These are phyloP conservation scores for Candida freyschussii DNA, from an alignment of 1,139 yeast species.

Conservation along the genomic window DNA sequence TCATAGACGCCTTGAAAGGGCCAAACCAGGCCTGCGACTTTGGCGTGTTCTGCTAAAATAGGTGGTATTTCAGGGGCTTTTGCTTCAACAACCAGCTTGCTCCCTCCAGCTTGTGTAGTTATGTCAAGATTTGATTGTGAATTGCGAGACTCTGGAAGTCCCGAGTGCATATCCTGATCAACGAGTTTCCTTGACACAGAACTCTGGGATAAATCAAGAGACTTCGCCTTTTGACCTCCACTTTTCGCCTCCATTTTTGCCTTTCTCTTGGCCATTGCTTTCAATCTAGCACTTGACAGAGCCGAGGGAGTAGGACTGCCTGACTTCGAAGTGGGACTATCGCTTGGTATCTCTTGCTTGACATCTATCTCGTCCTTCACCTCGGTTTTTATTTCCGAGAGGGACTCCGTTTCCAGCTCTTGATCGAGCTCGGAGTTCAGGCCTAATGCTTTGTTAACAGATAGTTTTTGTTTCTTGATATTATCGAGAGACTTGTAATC, in stretches of 20 bases:
- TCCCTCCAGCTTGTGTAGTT: slow-evolving; percentile 77
- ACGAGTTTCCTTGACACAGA: slow-evolving; percentile 56
- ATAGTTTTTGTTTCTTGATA: slow-evolving; percentile 17
- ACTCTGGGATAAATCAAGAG: slow-evolving; percentile 76
- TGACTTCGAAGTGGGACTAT: slow-evolving; percentile 7
- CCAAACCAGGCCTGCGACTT: slow-evolving; percentile 81
- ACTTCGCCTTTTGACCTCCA: slow-evolving; percentile 43
- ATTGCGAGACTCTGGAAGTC: slow-evolving; percentile 10
- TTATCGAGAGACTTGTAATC: slow-evolving; percentile 28
- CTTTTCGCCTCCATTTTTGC: slow-evolving; percentile 79
- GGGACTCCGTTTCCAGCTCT: slow-evolving; percentile 18
- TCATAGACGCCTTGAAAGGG: slow-evolving; percentile 97
- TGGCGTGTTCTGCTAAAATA: slow-evolving; percentile 67
- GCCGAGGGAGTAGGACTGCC: slow-evolving; percentile 5
- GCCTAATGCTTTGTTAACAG: slow-evolving; percentile 16
- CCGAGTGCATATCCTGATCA: slow-evolving; percentile 12
- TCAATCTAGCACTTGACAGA: slow-evolving; percentile 69
- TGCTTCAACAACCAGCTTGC: slow-evolving; percentile 79
- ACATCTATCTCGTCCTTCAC: slow-evolving; percentile 35
- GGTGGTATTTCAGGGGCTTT: slow-evolving; percentile 66
- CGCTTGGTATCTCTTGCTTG: slow-evolving; percentile 9
- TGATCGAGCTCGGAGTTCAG: slow-evolving; percentile 14
- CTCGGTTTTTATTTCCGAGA: slow-evolving; percentile 10
- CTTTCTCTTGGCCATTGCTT: slow-evolving; percentile 90
- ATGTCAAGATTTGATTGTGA: slow-evolving; percentile 44